Evolutionary conservation across 345 rosid genomes (phyloP).

Genomic region (Lumnitzera racemosa): DNA sequence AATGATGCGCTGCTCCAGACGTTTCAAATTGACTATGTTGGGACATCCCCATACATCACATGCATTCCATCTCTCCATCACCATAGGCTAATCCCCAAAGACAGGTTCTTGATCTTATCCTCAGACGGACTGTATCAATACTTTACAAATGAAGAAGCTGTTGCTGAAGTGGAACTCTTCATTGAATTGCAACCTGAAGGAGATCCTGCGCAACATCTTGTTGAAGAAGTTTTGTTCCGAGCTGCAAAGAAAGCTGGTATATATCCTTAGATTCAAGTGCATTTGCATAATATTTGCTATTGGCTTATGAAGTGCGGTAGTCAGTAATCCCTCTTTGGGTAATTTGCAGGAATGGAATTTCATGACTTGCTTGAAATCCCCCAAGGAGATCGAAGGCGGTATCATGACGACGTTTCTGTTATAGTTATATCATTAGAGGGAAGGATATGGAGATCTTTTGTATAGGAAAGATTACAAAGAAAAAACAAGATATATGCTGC

Average conservation of each 20-base stretch:
- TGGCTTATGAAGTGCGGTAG: not conserved
- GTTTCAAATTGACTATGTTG: constrained; percentile 88
- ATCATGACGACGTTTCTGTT: constrained; percentile 88
- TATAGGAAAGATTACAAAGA: constrained; percentile 33
- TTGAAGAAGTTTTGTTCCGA: constrained; percentile 81
- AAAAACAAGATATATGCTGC: constrained; percentile 12
- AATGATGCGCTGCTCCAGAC: constrained; percentile 83
- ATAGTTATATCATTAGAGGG: constrained; percentile 90
- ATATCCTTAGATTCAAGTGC: not conserved
- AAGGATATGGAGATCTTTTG: constrained; percentile 96
- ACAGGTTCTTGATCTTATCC: constrained; percentile 72
- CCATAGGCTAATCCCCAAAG: constrained; percentile 76
- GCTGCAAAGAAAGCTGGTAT: constrained; percentile 99
- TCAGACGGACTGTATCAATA: constrained; percentile 95
- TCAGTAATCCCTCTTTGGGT: not conserved
- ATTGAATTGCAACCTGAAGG: constrained; percentile 87
- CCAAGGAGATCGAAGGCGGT: constrained; percentile 83
- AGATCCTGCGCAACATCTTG: constrained; percentile 94
- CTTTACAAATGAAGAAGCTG: constrained; percentile 91
- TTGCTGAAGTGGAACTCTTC: constrained; percentile 83
- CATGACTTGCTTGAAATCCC: constrained; percentile 83
- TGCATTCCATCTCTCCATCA: constrained; percentile 82
- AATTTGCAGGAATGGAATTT: constrained; percentile 76
- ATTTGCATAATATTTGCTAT: not conserved
- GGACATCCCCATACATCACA: constrained; percentile 67